These are phyloP conservation scores for Schwanniomyces vanrijiae DNA, from an alignment of 805 yeast genomes.

Conservation along the genomic window DNA sequence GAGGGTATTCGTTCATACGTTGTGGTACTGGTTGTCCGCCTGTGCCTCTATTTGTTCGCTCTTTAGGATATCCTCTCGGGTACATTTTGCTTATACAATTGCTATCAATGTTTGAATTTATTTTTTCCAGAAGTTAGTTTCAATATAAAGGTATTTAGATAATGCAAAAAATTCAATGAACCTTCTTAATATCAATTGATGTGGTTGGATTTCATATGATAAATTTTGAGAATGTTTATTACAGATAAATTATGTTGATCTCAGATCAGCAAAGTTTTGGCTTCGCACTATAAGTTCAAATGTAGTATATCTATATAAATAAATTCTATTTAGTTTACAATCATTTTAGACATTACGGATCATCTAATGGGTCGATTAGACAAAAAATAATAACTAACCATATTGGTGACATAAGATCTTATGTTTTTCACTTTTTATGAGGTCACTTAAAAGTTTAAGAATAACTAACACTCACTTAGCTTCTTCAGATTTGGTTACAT, in stretches of 20 bases:
- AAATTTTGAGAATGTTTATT: not conserved
- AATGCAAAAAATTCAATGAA: not conserved
- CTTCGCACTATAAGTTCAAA: not conserved
- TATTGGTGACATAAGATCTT: too few relatives aligned
- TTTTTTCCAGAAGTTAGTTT: not conserved
- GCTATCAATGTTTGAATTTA: not conserved
- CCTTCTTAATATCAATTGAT: not conserved
- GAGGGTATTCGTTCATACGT: not conserved
- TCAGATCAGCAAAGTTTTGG: not conserved
- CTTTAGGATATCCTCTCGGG: constrained; percentile 8
- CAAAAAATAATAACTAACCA: not conserved
- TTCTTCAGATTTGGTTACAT: constrained; percentile 15
- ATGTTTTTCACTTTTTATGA: too few relatives aligned
- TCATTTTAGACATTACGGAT: too few relatives aligned
- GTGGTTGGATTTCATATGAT: not conserved
- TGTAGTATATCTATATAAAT: not conserved
- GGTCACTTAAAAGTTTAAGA: not conserved
- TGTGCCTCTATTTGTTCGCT: not conserved
- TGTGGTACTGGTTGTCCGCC: not conserved
- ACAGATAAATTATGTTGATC: not conserved
- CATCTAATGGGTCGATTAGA: not conserved
- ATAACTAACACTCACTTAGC: not conserved
- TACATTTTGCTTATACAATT: constrained; percentile 3
- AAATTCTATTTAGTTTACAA: not conserved
- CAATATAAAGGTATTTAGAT: not conserved